These are phyloP conservation scores for Paspalum notatum DNA, from an alignment of 176 grass and related monocot genomes.

Conservation along the genomic window DNA sequence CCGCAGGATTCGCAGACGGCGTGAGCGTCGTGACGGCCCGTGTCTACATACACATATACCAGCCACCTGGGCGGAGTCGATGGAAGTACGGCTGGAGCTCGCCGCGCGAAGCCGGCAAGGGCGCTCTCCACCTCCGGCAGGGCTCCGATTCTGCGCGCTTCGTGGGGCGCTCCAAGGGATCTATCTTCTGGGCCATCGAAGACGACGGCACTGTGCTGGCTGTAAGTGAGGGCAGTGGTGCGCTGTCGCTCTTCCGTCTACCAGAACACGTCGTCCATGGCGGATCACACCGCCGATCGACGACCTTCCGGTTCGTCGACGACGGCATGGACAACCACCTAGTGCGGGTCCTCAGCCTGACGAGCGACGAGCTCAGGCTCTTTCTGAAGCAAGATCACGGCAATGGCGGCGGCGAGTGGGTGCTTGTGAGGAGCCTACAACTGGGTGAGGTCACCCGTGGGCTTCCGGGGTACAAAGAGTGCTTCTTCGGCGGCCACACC, in stretches of 20 bases:
- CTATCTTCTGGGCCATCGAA: background rate
- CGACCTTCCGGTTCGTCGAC: constrained; percentile 3
- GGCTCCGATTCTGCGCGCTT: background rate
- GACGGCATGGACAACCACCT: background rate
- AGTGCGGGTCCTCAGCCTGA: background rate
- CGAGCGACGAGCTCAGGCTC: background rate
- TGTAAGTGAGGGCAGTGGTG: no score
- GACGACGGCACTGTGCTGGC: background rate
- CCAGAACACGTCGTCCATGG: background rate
- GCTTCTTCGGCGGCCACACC: background rate
- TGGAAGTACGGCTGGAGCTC: background rate
- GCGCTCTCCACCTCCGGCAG: background rate
- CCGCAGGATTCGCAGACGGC: background rate
- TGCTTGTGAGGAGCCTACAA: background rate
- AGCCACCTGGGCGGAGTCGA: background rate
- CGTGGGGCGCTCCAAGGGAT: background rate
- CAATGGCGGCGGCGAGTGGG: background rate
- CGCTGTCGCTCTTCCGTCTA: background rate
- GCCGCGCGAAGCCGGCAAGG: background rate
- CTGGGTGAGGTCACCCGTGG: background rate
- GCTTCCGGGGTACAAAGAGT: background rate
- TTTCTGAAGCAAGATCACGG: background rate
- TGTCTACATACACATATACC: background rate
- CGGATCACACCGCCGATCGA: background rate
- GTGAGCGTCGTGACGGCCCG: background rate